Evolutionary conservation across 441 rosid genomes (phyloP), one percentile per base, ranked within the genome.

Genomic region (Aleurites moluccanus): DNA sequence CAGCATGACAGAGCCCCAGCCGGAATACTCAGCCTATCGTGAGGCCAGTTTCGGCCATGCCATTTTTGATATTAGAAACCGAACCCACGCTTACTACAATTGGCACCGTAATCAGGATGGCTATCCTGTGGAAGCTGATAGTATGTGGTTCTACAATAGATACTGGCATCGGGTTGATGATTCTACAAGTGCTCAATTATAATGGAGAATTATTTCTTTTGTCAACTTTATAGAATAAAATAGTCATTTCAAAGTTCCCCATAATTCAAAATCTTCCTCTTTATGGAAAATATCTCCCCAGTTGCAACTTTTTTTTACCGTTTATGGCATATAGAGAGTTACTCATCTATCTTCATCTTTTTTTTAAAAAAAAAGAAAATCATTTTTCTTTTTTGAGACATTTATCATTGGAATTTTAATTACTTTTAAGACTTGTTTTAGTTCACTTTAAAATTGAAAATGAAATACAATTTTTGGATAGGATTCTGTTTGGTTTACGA

Each of bases 1-100:
- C 84, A 94, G 98, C 75, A 87, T 94, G 97, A 86, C 89, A 0
- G 85, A 92, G 75, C 97, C 95, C 44, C 98, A 92, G 73, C 98
- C 98, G 1, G 70, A 82, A 10, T 94, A 92, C 83, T 92, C 98
- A 0, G 95, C 97, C 0, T 89, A 73, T 44, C 86, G 95, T 0
- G 97, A 94, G 75, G 91, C 98, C 11, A 92, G 98, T 74, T 94
- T 89, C 8, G 98, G 98, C 0, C 97, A 94, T 27, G 97, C 97
- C 18, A 80, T 84, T 27, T 86, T 94, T 0, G 87, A 85, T 27
- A 88, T 88, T 57, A 88, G 83, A 88, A 94, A 92, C 83, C 65
- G 86, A 75, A 91, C 95, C 0, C 97, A 94, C 6, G 97, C 97
- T 9, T 75, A 77, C 75, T 90, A 82, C 56, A 83, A 82, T 63